Evolutionary conservation across 805 yeast genomes (phyloP).

Genomic region (Candida insectorum): DNA sequence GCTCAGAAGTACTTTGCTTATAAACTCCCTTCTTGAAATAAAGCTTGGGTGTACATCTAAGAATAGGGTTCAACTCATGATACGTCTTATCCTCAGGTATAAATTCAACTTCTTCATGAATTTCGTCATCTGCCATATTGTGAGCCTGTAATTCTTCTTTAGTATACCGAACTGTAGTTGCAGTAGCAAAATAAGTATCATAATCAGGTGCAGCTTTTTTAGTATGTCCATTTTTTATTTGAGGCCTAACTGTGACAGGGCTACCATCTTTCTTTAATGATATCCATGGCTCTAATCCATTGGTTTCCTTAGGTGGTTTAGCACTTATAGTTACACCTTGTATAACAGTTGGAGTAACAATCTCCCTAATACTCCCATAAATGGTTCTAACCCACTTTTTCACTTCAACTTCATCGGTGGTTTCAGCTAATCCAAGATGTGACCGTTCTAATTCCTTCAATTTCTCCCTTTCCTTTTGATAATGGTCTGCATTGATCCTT

Average conservation of each 20-base stretch:
- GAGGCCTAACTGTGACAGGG: constrained; percentile 77
- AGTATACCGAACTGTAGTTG: constrained; percentile 51
- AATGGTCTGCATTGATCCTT: constrained; percentile 11
- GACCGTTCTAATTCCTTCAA: constrained; percentile 5
- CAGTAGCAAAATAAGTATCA: constrained; percentile 73
- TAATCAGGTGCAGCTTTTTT: constrained; percentile 68
- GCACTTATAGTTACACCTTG: constrained; percentile 63
- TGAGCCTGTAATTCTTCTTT: constrained; percentile 70
- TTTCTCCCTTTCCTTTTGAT: constrained; percentile 8
- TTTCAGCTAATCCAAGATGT: constrained; percentile 8
- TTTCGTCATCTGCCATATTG: constrained; percentile 62
- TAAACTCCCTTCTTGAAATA: constrained; percentile 64
- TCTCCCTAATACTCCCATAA: constrained; percentile 50
- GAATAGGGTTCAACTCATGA: constrained; percentile 67
- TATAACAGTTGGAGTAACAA: constrained; percentile 61
- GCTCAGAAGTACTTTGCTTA: constrained; percentile 56
- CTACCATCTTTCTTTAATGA: constrained; percentile 71
- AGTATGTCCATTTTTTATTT: constrained; percentile 68
- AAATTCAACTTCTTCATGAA: constrained; percentile 51
- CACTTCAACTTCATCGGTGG: constrained; percentile 28
- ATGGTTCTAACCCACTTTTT: constrained; percentile 81
- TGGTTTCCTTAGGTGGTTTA: constrained; percentile 67
- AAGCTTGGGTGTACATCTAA: constrained; percentile 80
- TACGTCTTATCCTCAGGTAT: constrained; percentile 73
- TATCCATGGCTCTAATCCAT: constrained; percentile 78